Evolutionary conservation across 1,284 basidiomycete species (phyloP), one percentile per base, ranked within the genome.

Genomic region (Sphagnurus paluster): DNA sequence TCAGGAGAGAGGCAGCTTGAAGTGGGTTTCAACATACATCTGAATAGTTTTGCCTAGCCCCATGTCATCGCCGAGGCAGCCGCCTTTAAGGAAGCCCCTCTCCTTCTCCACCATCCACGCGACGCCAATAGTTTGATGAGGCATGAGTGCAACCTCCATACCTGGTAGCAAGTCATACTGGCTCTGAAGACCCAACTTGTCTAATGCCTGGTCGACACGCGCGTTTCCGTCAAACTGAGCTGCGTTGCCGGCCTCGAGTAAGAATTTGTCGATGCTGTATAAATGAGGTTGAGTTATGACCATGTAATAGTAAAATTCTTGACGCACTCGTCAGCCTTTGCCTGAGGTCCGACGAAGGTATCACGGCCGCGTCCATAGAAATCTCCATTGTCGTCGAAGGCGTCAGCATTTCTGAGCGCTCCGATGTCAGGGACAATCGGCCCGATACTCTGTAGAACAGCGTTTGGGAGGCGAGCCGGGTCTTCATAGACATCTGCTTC

Each of bases 61-160:
- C 80, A 82, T 82, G 54, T 94, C 91, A 59, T 95, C 91, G 4
- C 82, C 85, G 9, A 92, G 65, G 54, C 82, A 84, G 21, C 88
- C 89, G 50, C 79, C 80, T 28, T 68, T 70, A 13, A 69, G 50
- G 0, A 42, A 14, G 21, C 70, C 66, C 32, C 63, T 63, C 59
- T 86, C 84, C 41, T 78, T 77, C 20, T 78, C 72, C 2, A 77
- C 55, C 78, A 84, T 82, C 84, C 84, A 87, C 2, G 78, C 73
- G 0, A 84, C 80, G 1, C 83, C 77, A 40, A 87, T 79, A 3
- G 73, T 70, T 54, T 87, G 84, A 64, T 86, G 82, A 9, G 82
- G 74, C 72, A 86, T 76, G 23, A 86, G 62, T 0, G 72, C 63
- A 16, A 84, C 69, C 23, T 69, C 69, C 76, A 87, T 79, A 4